A percentile compares a stretch with the other conserved stretches of the same genome.
Conservation (phyloP, 371 early-diverging fungal species). For the Synchytrium microbalum region DNA sequence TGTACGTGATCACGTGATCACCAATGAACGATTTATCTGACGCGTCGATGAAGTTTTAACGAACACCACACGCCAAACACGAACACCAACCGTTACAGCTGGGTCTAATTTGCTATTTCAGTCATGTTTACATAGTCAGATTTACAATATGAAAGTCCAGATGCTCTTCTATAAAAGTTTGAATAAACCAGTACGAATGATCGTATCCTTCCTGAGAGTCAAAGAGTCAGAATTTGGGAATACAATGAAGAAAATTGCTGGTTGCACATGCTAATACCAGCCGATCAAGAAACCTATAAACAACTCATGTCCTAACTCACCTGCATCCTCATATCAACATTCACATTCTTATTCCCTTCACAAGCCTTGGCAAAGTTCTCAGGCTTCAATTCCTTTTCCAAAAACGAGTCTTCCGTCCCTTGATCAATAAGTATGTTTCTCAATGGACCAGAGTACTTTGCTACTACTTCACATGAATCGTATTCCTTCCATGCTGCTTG, state of each 20-base stretch:
- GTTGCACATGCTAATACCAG: too few species aligned
- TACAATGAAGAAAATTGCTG: too few species aligned
- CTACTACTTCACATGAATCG: slow-evolving; percentile 63
- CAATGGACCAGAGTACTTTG: slow-evolving; percentile 23
- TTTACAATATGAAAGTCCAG: slow-evolving; percentile 58
- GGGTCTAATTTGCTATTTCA: too few species aligned
- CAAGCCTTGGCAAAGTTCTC: slow-evolving; percentile 44
- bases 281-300: too few species aligned
- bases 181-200: slow-evolving; percentile 77
- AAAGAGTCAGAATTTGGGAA: too few species aligned
- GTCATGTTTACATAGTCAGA: background rate
- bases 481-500: slow-evolving; percentile 54
- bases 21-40: too few species aligned
- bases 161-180: slow-evolving; percentile 70
- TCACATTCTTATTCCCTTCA: slow-evolving; percentile 28
- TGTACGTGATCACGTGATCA: too few species aligned
- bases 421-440: slow-evolving; percentile 44
- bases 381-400: slow-evolving; percentile 54
- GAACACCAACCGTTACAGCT: too few species aligned
- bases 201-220: slow-evolving; percentile 83
- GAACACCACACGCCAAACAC: too few species aligned
- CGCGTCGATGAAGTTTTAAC: too few species aligned
- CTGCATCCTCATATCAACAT: slow-evolving; percentile 44
- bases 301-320: too few species aligned
- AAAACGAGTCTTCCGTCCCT: slow-evolving; percentile 66